Evolutionary conservation across 768 basidiomycete genomes (phyloP), one percentile per base, ranked within the genome.

Genomic region (Tylopilus sp.): DNA sequence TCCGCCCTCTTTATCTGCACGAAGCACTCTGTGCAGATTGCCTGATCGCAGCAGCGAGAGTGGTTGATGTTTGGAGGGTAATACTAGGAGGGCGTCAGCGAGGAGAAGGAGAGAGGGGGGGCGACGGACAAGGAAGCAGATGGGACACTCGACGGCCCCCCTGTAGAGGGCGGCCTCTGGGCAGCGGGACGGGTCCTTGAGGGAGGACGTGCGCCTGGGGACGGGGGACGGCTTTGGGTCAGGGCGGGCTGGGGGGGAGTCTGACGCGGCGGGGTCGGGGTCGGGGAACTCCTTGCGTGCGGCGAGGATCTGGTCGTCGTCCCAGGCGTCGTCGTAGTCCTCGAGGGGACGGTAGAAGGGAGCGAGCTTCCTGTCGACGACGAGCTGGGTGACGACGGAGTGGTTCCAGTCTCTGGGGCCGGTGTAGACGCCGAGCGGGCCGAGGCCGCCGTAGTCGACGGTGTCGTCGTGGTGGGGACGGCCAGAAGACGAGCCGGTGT

Each of bases 1-100:
- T 99, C 97, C 31, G 82, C 84, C 50, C 97, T 88, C 76, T 98
- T 98, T 74, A 99, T 98, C 74, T 98, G 96, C 21, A 98, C 93
- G 65, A 99, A 98, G 68, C 97, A 99, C 72, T 99, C 97, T 33
- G 97, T 98, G 69, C 97, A 99, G 56, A 99, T 96, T 21, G 91
- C 87, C 62, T 99, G 97, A 77, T 96, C 95, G 69, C 97, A 99
- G 69, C 97, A 99, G 66, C 97, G 83, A 34, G 97, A 98, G 63
- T 86, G 87, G 67, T 98, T 98, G 72, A 98, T 97, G 72, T 98
- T 96, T 42, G 89, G 80, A 22, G 97, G 97, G 66, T 98, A 99
- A 71, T 96, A 98, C 96, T 99, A 66, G 24, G 48, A 33, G 61
- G 59, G 59, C 64, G 68, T 64, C 40, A 63, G 64, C 44, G 53